Evolutionary conservation across 2,329 filamentous ascomycete species (phyloP), one percentile per base, ranked within the genome.

Genomic region (Diaporthe capsici): DNA sequence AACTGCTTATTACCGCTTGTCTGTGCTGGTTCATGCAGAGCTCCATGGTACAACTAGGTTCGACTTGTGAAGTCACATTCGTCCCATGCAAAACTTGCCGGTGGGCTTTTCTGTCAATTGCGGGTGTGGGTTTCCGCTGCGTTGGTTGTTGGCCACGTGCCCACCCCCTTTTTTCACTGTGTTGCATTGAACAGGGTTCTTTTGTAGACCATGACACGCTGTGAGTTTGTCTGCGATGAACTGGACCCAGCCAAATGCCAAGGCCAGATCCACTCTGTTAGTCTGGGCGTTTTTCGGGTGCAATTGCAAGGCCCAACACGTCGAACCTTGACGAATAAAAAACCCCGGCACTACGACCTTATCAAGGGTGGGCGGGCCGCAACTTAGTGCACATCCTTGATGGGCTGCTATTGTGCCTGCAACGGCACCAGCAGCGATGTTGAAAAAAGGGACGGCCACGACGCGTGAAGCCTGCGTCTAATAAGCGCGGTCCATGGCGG

Each of bases 121-220:
- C 37, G 25, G 58, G 22, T 73, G 47, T 63, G 31, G 58, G 7
- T 58, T n/a, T 4, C 42, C 34, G 68, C 68, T 55, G 20, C 20
- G 51, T 71, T 57, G 51, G 55, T 13, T 51, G 55, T 22, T 73
- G 37, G 58, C 71, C 71, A 73, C 49, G 71, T 73, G 71, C 58
- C 39, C 55, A 65, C 47, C 58, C 71, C 71, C 37, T 22, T 22
- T 53, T 47, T 49, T 25, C 47, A 73, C 71, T 39, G 71, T 73
- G 71, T 65, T 70, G 65, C 65, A 70, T 55, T 53, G 49, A 70
- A 70, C 65, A 70, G 65, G 65, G 65, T 70, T 70, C 65, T 70
- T 70, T 70, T 70, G 65, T 55, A 47, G 34, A 17, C 65, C 65
- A 70, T 70, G 65, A 70, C 49, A 55, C 65, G 65, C 47, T 70